Base-by-base conservation (phyloP, 768 basidiomycete genomes). In the Coprinopsis cinerea region DNA sequence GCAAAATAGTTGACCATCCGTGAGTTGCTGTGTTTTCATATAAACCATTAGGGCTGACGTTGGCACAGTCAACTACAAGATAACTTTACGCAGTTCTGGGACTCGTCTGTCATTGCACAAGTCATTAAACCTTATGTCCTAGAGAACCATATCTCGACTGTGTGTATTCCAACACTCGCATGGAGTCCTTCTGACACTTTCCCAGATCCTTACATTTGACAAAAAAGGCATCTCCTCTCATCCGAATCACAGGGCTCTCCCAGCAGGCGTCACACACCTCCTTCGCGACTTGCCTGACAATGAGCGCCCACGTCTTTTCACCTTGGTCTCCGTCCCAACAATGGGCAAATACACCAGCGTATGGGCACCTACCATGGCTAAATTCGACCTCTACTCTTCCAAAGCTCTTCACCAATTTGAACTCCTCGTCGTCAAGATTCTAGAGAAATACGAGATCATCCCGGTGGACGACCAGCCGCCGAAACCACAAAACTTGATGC, bases 201-300 rank as follows among this genome's bases (percentile, higher is more conserved):
- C 43, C 32, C 47, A 94, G 91, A 81, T 95, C 41, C 70, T 96
- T 42, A 94, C 92, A 0, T 96, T 95, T 60, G 93, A 96, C 64
- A 51, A 67, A 0, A 56, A 58, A 1, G 93, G 92, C 2, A 69
- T 95, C 13, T 90, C 92, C n/a, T 71, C 70, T 2, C 93, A 95
- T 60, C 88, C 88, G 1, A 96, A 96, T 61, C 93, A 96, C 65
- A 74, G 70, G 54, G 82, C 91, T 1, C 71, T 93, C 15, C 78
- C 76, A 6, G 61, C 66, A 18, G 87, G 83, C 32, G 77, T 75
- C 30, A 61, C 71, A 34, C 63, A 71, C 46, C 71, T 86, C 18
- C 58, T 73, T 44, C 28, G 53, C 58, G 58, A 51, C 44, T 59
- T 55, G 47, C 57, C 32, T 34, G 42, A 57, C 23, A 58, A 62